Evolutionary conservation across 2,329 filamentous ascomycete genomes (phyloP), one percentile per base, ranked within the genome.

Genomic region (Pseudogymnoascus sp.): DNA sequence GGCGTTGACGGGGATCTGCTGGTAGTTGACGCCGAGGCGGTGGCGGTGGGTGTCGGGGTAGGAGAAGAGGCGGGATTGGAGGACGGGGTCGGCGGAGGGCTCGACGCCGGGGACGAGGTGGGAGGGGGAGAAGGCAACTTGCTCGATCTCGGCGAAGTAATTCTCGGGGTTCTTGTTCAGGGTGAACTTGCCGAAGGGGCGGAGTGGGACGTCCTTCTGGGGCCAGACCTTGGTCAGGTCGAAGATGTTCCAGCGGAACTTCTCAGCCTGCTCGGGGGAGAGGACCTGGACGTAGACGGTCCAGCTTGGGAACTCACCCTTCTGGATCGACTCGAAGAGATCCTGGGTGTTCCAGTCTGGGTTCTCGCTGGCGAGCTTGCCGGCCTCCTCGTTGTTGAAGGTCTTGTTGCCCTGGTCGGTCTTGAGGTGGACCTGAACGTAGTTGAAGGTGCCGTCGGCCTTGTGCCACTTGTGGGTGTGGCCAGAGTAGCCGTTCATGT

Each of bases 201-300:
- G 78, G 10, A 87, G 76, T 1, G 87, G 86, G 29, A 86, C 83
- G 55, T 86, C 79, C 21, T 73, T 76, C 63, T 88, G 83, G 2
- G 86, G 86, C 85, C 86, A 89, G 68, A 86, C 80, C 74, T 89
- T 87, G 59, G 87, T 90, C 65, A 88, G 75, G 69, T 90, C 87
- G 65, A 90, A 87, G 65, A 89, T 76, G 72, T 85, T 86, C 77
- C 81, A 85, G 42, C 77, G 77, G 70, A 83, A 84, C 63, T 80
- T 79, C 69, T 86, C 80, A 2, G 84, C 84, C 67, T 88, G 78
- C 64, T 84, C 81, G 0, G 85, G 84, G 15, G 79, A 82, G 64
- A 89, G 78, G 4, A 83, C 78, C 72, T 90, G 87, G 1, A 88
- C 78, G 65, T 84, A 86, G 65, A 83, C 80, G 15, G 80, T 84